Base-by-base conservation (phyloP, 2,329 filamentous ascomycete genomes). In the Onygena corvina region DNA sequence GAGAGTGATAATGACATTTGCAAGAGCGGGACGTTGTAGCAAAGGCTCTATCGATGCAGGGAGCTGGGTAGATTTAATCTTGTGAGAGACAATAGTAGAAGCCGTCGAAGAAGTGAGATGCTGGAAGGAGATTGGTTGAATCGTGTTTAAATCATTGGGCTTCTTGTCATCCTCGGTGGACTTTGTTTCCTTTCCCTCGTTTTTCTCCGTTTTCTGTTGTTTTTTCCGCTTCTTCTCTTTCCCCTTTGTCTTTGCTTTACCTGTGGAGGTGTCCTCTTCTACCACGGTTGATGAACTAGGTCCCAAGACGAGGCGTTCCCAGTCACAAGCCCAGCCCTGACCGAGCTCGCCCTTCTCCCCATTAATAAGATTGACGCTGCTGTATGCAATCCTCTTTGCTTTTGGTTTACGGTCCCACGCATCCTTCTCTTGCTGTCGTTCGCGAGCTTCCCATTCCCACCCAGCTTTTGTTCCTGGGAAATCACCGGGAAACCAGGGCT, bases 401-500 rank as follows among this genome's bases (percentile, higher is more conserved):
- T 86, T 92, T 0, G 92, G 89, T 45, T 81, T 78, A 47, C 77
- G 76, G 47, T 82, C 79, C 88, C 88, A 94, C 21, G 79, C 74
- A 20, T 70, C 68, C 58, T 77, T 76, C 50, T 79, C 71, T 56
- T 68, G 73, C 42, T 69, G 66, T 9, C 80, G 76, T 63, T 89
- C 76, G 30, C 77, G 74, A 29, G 79, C 61, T 62, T 93, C 85
- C 86, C 88, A 95, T 12, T 73, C 70, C 62, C 78, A 81, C 1
- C 92, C 92, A 1, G 88, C 84, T 50, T 77, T 74, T 0, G 88
- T 94, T 3, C 82, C 86, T 0, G 86, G 81, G 54, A 79, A 86
- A 63, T 98, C 92, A 2, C 79, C 83, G 0, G 92, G 92, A 60
- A 94, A 98, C 78, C 84, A 93, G 1, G 87, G 80, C 31, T 76